Conservation (phyloP, 1,284 basidiomycete species). For the Athelia sp. region DNA sequence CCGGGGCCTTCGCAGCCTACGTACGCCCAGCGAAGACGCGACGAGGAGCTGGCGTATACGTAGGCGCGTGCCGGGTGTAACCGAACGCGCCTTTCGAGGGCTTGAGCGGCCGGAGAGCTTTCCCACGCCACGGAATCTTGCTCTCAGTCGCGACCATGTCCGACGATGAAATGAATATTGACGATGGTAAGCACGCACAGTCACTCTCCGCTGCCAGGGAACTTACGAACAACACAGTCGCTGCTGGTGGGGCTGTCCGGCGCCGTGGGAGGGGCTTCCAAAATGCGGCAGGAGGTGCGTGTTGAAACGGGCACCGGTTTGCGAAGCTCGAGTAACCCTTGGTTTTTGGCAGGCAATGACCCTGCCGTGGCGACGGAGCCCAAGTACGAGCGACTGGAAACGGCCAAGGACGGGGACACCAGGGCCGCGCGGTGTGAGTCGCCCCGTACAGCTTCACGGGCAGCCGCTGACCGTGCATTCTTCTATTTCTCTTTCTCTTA, state of each 20-base stretch:
- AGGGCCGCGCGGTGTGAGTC: conserved; percentile 75
- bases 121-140: conserved; percentile 1
- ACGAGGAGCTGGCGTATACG: too few species aligned
- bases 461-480: conserved; percentile 5
- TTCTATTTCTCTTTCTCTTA: too few species aligned
- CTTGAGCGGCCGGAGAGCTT: neutral
- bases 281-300: conserved; percentile 41
- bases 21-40: too few species aligned
- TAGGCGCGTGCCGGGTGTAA: too few species aligned
- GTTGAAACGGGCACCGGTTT: conserved; percentile 10
- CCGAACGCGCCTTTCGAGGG: too few species aligned
- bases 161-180: conserved; percentile 86
- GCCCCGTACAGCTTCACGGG: neutral
- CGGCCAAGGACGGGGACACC: conserved; percentile 63
- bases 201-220: neutral
- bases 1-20: too few species aligned
- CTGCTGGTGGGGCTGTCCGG: conserved; percentile 60
- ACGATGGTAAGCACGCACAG: conserved; percentile 49
- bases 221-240: conserved; percentile 31
- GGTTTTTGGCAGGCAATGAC: conserved; percentile 45
- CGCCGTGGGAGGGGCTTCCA: conserved; percentile 78
- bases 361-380: conserved; percentile 53
- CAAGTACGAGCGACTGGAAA: conserved; percentile 74
- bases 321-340: neutral
- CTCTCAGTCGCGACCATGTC: conserved; percentile 52